Evolutionary conservation across 768 basidiomycete genomes (phyloP), one percentile per base, ranked within the genome.

Genomic region (Multifurca ochricompacta): DNA sequence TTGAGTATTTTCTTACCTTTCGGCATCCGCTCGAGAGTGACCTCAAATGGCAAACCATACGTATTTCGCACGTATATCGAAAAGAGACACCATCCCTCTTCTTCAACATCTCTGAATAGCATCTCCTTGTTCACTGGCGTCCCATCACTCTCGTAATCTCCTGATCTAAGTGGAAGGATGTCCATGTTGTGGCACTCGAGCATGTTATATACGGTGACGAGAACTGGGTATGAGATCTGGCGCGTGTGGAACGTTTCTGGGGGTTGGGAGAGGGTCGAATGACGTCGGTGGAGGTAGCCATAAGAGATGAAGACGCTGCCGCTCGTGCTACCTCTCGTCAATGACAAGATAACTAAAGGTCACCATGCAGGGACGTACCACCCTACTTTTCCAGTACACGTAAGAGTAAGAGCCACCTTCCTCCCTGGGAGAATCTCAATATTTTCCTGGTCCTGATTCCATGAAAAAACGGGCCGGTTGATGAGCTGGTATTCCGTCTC

Each of bases 201-300:
- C 76, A 94, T 94, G 61, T 90, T 89, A 66, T 97, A 96, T 11
- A 98, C 96, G 3, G 94, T 95, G 54, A 96, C 87, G 63, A 87
- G 77, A 59, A 98, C 77, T 4, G 94, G 92, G 65, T 91, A 91
- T 28, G 85, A 80, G 48, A 97, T 69, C 64, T 91, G 91, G 23
- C 96, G 86, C 25, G 90, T 83, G 65, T 93, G 80, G 68, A 98
- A 95, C 37, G 81, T 68, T 45, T 79, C 74, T 1, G 73, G 63
- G 1, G 70, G 66, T 19, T 68, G 59, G 27, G 67, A 54, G 28
- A 62, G 59, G 43, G 56, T 59, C 60, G 64, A 59, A 63, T 67
- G 50, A 32, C 68, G 67, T 36, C 80, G 80, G 50, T 80, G 74
- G 32, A 85, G 72, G 64, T 79, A 74, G 5, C 88, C 83, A 67